Evolutionary conservation across 139 green algal genomes (phyloP), one percentile per base, ranked within the genome.

Genomic region (Bryopsis sp.): DNA sequence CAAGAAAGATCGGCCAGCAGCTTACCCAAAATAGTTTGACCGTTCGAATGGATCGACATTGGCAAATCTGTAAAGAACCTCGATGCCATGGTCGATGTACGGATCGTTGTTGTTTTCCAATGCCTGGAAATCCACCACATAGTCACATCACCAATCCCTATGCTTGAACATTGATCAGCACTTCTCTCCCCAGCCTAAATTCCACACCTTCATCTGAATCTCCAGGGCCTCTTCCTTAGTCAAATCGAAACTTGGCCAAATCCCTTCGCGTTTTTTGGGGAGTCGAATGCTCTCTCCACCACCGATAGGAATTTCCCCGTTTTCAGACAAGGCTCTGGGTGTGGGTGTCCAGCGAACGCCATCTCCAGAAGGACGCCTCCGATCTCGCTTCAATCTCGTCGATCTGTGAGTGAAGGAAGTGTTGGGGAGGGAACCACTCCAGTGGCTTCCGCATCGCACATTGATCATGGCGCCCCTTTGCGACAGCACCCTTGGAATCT

Each of bases 11-110:
- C n/a, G n/a, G n/a, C n/a, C n/a, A n/a, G n/a, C n/a, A n/a, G 38
- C 78, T 48, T 54, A 87, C 77, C 84, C 82, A 68, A 90, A 88
- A 66, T 88, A 89, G 2, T 69, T 72, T 46, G 71, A 72, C 0
- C 82, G 74, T 26, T 77, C 19, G 39, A 91, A 91, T 0, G 82
- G 82, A 60, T 86, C 79, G 66, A 91, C 86, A 69, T 84, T 76
- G n/a, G 82, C 82, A 75, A 88, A 91, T 22, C 85, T 70, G 76
- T 91, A 91, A 5, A 79, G 47, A 24, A 89, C 79, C 59, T 87
- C 85, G 24, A 89, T 71, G 2, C 82, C 82, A 64, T 91, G 81
- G 67, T 89, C 82, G 15, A 50, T 29, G 15, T 76, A 75, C 15
- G 79, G 84, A 34, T 71, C 50, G 46, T 84, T 78, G 63, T 89